Evolutionary conservation across 2,329 filamentous ascomycete genomes (phyloP), one percentile per base, ranked within the genome.

Genomic region (Colletotrichum magnum): DNA sequence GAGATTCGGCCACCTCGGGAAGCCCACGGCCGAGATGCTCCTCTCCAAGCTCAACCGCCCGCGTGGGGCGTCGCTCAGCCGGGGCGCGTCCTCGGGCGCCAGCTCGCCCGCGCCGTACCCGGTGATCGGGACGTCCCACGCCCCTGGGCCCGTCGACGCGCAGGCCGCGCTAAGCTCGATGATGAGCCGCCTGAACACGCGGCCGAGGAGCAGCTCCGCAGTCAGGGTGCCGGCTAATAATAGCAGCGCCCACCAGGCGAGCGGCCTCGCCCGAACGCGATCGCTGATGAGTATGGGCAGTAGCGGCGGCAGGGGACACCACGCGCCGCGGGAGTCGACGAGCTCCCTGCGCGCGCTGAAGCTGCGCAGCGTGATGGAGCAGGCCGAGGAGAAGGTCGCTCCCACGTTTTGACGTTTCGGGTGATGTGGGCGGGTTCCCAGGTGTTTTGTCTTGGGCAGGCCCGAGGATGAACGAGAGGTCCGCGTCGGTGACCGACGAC

Each of bases 141-240:
- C 77, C 5, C 77, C 77, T 24, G 75, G 75, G 1, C 71, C 77
- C 12, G n/a, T 67, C 65, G 41, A 72, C 69, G 28, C 6, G 41
- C 68, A 70, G 24, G 68, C 74, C 0, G 78, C 77, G 1, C 74
- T 81, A 61, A 73, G 68, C 18, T 73, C 76, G 7, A 78, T 78
- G 74, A 77, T 79, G 75, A 72, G 74, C 61, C 78, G 77, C 43
- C 72, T 81, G 12, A 77, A 81, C 64, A 75, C 76, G 4, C 74
- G 78, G 6, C 74, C 75, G 7, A 72, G 75, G 58, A 72, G 70
- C 13, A 67, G 65, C 7, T 74, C 71, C n/a, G 61, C 73, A 66
- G 32, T 62, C n/a, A 43, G 53, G 66, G 12, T 64, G 69, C 10
- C 68, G 0, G 32, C 43, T 18, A 54, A 56, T 15, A 32, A 39